phyloP scores from a whole-genome alignment of 2,329 filamentous ascomycete genomes.

The Diaporthe australafricana region DNA sequence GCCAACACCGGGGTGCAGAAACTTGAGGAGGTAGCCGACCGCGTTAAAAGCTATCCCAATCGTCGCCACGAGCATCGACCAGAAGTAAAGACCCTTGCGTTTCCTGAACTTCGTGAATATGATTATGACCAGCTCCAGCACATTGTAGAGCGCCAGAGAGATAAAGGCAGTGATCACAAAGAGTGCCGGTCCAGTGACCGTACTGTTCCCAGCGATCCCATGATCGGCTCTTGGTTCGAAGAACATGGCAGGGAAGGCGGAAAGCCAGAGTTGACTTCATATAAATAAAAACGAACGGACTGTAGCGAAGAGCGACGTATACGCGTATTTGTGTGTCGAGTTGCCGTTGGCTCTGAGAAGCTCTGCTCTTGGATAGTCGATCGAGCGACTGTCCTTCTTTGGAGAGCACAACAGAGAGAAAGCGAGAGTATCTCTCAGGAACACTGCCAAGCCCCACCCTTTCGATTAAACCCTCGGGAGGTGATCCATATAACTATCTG shows the following conservation, averaged over 20 bases:
- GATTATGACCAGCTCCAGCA: slow-evolving; percentile 32
- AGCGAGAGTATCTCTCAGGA: not conserved
- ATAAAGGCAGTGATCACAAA: slow-evolving; percentile 35
- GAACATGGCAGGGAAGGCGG: slow-evolving; percentile 1
- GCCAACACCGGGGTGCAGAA: slow-evolving; percentile 51
- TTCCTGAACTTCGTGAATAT: slow-evolving; percentile 36
- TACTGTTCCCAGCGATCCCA: slow-evolving; percentile 9
- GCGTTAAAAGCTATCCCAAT: slow-evolving; percentile 41
- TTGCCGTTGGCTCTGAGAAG: slow-evolving; percentile 20
- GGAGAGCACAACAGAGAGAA: not conserved
- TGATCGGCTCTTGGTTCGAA: slow-evolving; percentile 11
- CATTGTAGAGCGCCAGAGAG: slow-evolving; percentile 35
- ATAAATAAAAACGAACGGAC: not conserved
- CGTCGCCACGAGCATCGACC: slow-evolving; percentile 34
- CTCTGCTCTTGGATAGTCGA: slow-evolving; percentile 1
- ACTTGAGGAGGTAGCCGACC: slow-evolving; percentile 54
- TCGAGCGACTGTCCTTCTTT: not conserved
- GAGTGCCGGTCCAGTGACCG: slow-evolving; percentile 6
- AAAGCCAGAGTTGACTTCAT: not conserved
- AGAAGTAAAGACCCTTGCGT: slow-evolving; percentile 35
- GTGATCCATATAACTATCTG: not conserved
- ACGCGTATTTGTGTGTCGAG: not conserved
- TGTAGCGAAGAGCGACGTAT: not conserved
- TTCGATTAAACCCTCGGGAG: not conserved
- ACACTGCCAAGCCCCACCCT: not conserved